phyloP scores from a whole-genome alignment of 2,329 filamentous ascomycete species.

The Graphilbum ipis-grandicollis region DNA sequence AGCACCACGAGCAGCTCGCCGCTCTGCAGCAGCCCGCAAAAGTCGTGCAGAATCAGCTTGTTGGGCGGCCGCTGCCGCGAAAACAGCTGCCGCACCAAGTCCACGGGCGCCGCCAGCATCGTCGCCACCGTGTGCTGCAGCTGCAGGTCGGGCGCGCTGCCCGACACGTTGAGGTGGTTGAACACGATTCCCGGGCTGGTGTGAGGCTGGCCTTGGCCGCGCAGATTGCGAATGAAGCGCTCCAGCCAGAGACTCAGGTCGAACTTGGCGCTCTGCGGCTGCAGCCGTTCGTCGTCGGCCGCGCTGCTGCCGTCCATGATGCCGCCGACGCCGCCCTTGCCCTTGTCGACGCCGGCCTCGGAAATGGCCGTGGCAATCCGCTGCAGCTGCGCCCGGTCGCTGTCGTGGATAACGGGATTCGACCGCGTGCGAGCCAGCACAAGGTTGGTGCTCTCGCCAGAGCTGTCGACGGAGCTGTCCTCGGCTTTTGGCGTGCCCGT shows the following conservation, averaged over 20 bases:
- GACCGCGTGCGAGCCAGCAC: slow-evolving; percentile 1
- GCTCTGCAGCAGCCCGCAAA: slow-evolving; percentile 34
- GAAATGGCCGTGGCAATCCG: slow-evolving; percentile 25
- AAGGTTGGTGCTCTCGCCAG: slow-evolving; percentile 2
- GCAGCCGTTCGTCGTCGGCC: slow-evolving; percentile 21
- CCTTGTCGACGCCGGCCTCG: slow-evolving; percentile 8
- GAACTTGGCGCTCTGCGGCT: slow-evolving; percentile 30
- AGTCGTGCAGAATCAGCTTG: slow-evolving; percentile 41
- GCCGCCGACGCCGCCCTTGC: too few species aligned
- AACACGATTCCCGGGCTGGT: slow-evolving; percentile 49
- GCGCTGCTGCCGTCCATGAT: slow-evolving; percentile 21
- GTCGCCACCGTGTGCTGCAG: slow-evolving; percentile 52
- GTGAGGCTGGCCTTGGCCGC: slow-evolving; percentile 33
- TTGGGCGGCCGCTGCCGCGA: slow-evolving; percentile 32
- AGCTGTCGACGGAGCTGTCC: slow-evolving; percentile 13
- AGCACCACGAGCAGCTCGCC: slow-evolving; percentile 41
- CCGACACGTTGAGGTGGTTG: slow-evolving; percentile 49
- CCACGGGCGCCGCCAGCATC: slow-evolving; percentile 28
- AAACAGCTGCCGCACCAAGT: slow-evolving; percentile 26
- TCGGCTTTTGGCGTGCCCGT: background rate
- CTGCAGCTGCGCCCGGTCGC: slow-evolving; percentile 4
- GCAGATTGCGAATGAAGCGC: slow-evolving; percentile 34
- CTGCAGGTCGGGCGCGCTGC: slow-evolving; percentile 49
- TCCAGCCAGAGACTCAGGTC: slow-evolving; percentile 38
- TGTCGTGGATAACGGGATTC: slow-evolving; percentile 4